Evolutionary conservation across 108 stramenopile genomes (phyloP).

Genomic region (Skeletonema costatum): DNA sequence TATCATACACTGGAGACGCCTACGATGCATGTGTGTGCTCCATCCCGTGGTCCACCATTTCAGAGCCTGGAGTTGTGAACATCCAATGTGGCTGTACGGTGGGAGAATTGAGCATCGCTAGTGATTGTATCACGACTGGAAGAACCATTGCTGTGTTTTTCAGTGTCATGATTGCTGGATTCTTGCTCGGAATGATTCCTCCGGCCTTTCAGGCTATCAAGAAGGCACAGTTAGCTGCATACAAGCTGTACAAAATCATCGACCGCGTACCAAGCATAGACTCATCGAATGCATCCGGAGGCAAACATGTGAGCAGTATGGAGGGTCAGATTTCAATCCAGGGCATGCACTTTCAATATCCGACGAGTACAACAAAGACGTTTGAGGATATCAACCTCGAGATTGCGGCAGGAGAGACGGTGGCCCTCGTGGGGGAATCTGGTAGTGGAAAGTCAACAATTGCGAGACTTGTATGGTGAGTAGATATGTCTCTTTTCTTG

Average conservation of each 20-base stretch:
- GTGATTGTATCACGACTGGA: slow-evolving; percentile 26
- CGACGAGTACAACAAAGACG: slow-evolving; percentile 23
- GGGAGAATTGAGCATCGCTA: slow-evolving; percentile 18
- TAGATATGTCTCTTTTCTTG: not conserved
- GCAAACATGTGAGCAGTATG: slow-evolving; percentile 18
- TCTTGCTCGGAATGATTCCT: slow-evolving; percentile 31
- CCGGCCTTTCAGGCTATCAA: slow-evolving; percentile 44
- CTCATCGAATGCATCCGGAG: slow-evolving; percentile 16
- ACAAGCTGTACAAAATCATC: slow-evolving; percentile 63
- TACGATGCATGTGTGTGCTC: slow-evolving; percentile 27
- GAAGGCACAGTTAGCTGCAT: slow-evolving; percentile 63
- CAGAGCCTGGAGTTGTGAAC: slow-evolving; percentile 2
- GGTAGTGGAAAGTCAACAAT: slow-evolving; percentile 83
- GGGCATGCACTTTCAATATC: slow-evolving; percentile 35
- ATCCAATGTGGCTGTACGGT: slow-evolving; percentile 25
- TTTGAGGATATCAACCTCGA: slow-evolving; percentile 45
- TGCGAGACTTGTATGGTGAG: slow-evolving; percentile 14
- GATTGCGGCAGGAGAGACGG: slow-evolving; percentile 49
- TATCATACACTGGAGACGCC: slow-evolving; percentile 18
- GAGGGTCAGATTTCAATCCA: slow-evolving; percentile 32
- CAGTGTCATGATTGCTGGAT: slow-evolving; percentile 37
- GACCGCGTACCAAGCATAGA: slow-evolving; percentile 61
- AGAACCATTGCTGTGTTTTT: slow-evolving; percentile 38
- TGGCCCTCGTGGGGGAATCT: slow-evolving; percentile 57
- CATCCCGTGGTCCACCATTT: slow-evolving; percentile 21